These are phyloP conservation scores for Boletus reticuloceps DNA, from an alignment of 768 basidiomycete species.

Conservation along the genomic window DNA sequence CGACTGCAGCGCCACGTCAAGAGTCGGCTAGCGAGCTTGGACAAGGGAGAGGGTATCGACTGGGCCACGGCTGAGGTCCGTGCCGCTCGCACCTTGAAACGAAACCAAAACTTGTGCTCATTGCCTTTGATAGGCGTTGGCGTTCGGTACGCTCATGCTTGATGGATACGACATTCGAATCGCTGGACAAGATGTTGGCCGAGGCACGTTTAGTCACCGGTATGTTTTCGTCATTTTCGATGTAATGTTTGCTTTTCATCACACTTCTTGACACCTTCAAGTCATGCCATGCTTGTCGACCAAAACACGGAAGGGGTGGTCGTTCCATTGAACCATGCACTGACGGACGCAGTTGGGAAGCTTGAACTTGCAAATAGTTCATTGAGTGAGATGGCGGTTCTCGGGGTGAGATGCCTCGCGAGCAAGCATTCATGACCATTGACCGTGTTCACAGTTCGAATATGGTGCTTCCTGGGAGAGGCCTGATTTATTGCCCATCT, in stretches of 20 bases:
- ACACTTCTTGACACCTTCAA: constrained; percentile 11
- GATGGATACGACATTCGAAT: constrained; percentile 84
- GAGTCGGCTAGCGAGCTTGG: constrained; percentile 66
- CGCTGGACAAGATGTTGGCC: constrained; percentile 89
- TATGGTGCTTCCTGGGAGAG: constrained; percentile 89
- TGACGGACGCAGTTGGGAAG: constrained; percentile 54
- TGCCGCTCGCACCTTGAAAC: neutral
- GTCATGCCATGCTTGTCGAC: constrained; percentile 90
- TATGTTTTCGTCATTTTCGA: constrained; percentile 16
- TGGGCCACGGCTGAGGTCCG: constrained; percentile 87
- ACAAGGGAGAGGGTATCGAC: constrained; percentile 71
- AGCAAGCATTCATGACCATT: neutral
- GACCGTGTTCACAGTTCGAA: constrained; percentile 62
- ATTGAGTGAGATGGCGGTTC: constrained; percentile 84
- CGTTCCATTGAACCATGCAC: constrained; percentile 76
- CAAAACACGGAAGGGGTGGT: constrained; percentile 77
- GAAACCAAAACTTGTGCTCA: neutral
- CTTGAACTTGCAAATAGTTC: constrained; percentile 93
- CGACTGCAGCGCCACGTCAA: constrained; percentile 79
- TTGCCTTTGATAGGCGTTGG: constrained; percentile 58
- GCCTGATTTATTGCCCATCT: constrained; percentile 78
- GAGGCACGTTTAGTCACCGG: constrained; percentile 88
- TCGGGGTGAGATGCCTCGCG: constrained; percentile 56
- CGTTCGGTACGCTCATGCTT: constrained; percentile 82
- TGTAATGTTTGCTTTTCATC: neutral